These are phyloP conservation scores for Pseudogymnoascus pannorum DNA, from an alignment of 2,329 filamentous ascomycete species.

Conservation along the genomic window DNA sequence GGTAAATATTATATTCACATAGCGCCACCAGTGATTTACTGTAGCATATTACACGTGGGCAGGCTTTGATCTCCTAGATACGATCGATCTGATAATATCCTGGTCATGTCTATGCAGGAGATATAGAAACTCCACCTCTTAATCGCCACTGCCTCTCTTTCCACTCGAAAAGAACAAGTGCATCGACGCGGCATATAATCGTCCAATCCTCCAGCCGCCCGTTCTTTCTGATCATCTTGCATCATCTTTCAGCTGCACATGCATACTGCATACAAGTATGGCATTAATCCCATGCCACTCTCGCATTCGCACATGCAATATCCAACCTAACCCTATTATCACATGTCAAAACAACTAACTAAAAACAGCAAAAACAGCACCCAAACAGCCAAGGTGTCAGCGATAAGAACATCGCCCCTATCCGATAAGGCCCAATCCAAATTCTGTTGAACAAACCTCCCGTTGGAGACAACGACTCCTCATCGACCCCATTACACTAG, in stretches of 20 bases:
- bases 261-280: neutral
- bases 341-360: neutral
- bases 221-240: too few species aligned
- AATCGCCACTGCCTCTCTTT: neutral
- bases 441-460: neutral
- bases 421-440: neutral
- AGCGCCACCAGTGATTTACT: neutral
- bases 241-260: constrained; percentile 5
- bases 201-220: neutral
- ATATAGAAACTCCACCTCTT: neutral
- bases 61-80: neutral
- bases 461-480: neutral
- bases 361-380: too few species aligned
- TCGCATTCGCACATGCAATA: neutral
- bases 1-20: neutral
- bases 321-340: neutral
- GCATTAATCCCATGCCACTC: too few species aligned
- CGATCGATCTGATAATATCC: too few species aligned
- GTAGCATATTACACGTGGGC: neutral
- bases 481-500: neutral
- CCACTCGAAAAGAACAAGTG: neutral
- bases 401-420: constrained; percentile 2
- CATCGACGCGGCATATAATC: neutral
- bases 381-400: neutral
- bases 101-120: neutral